Conservation (phyloP, 805 yeast genomes). For the Cyberlindnera suaveolens region DNA sequence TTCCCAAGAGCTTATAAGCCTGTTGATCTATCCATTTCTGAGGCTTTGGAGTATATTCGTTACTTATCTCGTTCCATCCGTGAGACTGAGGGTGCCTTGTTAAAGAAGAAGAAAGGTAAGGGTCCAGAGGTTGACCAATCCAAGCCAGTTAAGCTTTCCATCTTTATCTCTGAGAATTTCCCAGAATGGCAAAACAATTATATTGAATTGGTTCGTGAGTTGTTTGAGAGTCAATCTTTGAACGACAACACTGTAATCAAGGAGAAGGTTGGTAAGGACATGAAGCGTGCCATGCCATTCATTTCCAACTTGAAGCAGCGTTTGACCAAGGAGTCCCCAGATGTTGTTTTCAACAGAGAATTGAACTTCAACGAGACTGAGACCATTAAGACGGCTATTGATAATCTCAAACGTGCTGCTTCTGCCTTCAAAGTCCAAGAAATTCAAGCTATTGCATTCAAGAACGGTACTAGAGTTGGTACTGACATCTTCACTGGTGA, state of each 20-base stretch:
- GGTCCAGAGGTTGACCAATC: constrained; percentile 66
- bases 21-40: constrained; percentile 52
- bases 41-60: constrained; percentile 77
- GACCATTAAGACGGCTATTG: constrained; percentile 49
- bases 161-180: constrained; percentile 75
- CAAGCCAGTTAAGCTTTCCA: constrained; percentile 65
- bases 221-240: constrained; percentile 58
- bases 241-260: constrained; percentile 60
- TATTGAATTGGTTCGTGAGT: constrained; percentile 70
- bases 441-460: constrained; percentile 55
- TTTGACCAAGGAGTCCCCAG: constrained; percentile 62
- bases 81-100: constrained; percentile 83
- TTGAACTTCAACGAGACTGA: constrained; percentile 75
- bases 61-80: constrained; percentile 75
- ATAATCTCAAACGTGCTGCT: constrained; percentile 57
- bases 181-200: constrained; percentile 90
- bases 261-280: constrained; percentile 73
- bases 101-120: constrained; percentile 77
- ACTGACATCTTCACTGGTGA: constrained; percentile 62
- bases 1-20: constrained; percentile 80
- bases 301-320: constrained; percentile 81
- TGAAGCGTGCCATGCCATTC: constrained; percentile 98
- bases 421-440: constrained; percentile 50
- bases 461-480: constrained; percentile 59
- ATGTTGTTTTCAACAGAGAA: constrained; percentile 83